phyloP scores from a whole-genome alignment of 768 basidiomycete genomes.

The Ramaria sp. region DNA sequence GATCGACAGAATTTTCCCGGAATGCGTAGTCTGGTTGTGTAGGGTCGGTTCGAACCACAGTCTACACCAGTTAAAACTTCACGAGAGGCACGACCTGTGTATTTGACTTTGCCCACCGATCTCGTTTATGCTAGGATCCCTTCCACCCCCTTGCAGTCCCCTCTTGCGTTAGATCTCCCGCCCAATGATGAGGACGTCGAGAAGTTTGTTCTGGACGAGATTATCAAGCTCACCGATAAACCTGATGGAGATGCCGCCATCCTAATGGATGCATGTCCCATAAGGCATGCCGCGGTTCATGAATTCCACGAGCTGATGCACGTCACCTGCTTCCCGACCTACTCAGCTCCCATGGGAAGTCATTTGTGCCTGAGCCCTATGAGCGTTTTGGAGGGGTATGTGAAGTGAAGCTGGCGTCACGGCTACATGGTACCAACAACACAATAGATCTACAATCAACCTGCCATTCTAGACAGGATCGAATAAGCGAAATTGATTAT shows the following conservation, averaged over 20 bases:
- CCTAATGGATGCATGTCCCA: slow-evolving; percentile 72
- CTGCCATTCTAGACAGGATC: slow-evolving; percentile 56
- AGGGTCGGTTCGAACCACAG: not conserved
- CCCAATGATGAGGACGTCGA: slow-evolving; percentile 49
- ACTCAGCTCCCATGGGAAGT: slow-evolving; percentile 73
- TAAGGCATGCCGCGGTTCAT: slow-evolving; percentile 54
- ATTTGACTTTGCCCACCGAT: slow-evolving; percentile 80
- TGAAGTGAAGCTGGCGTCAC: slow-evolving; percentile 8
- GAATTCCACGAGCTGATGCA: slow-evolving; percentile 53
- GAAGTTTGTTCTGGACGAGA: slow-evolving; percentile 62
- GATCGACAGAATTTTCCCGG: slow-evolving; percentile 71
- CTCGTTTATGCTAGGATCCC: slow-evolving; percentile 62
- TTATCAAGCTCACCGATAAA: slow-evolving; percentile 49
- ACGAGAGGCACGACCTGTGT: slow-evolving; percentile 72
- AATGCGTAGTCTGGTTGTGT: slow-evolving; percentile 47
- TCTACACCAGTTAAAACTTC: not conserved
- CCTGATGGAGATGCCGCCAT: slow-evolving; percentile 58
- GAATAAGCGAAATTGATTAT: slow-evolving; percentile 68
- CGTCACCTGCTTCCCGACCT: slow-evolving; percentile 62
- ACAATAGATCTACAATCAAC: slow-evolving; percentile 56
- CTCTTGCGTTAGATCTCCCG: slow-evolving; percentile 38
- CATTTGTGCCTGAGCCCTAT: slow-evolving; percentile 56
- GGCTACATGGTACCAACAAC: not conserved
- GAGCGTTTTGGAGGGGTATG: slow-evolving; percentile 73
- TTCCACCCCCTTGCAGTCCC: slow-evolving; percentile 46